phyloP scores from a whole-genome alignment of 78 protist species.

The Isochrysis galbana region DNA sequence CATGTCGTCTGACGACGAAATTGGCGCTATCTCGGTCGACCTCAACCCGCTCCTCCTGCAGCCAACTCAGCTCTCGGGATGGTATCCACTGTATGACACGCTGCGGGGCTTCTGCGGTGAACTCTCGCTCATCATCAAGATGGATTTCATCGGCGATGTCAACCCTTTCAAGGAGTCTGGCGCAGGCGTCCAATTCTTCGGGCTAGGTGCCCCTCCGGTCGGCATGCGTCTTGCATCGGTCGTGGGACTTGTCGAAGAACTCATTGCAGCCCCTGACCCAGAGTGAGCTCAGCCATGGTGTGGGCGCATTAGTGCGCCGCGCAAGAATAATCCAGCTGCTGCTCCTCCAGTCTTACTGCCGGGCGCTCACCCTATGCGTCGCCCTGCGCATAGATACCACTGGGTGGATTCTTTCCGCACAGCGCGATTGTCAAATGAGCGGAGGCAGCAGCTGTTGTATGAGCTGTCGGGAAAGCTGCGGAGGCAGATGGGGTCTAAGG shows the following conservation, averaged over 20 bases:
- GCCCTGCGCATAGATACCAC: no score
- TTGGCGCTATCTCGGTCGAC: conserved; percentile 82
- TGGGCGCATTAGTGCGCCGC: no score
- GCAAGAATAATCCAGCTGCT: no score
- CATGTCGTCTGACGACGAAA: conserved; percentile 77
- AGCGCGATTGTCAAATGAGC: conserved; percentile 78
- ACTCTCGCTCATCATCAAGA: conserved; percentile 59
- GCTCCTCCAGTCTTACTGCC: no score
- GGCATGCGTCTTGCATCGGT: neutral
- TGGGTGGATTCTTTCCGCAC: conserved; percentile 76
- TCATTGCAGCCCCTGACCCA: conserved; percentile 85
- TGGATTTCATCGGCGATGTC: conserved; percentile 53
- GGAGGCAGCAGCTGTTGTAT: conserved; percentile 67
- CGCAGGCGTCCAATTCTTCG: conserved; percentile 75
- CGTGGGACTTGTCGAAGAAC: conserved; percentile 72
- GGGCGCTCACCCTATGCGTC: no score
- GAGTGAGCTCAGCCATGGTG: no score
- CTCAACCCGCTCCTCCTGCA: conserved; percentile 32
- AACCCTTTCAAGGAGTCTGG: conserved; percentile 79
- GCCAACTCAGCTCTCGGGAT: conserved; percentile 62
- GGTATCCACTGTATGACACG: conserved; percentile 90
- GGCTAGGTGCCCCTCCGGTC: neutral
- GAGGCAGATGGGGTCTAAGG: conserved; percentile 77
- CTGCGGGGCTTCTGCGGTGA: conserved; percentile 83
- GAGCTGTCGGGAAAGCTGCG: conserved; percentile 72